Percentiles rank a stretch among this genome's conserved stretches.
These are phyloP conservation scores for Arthromyces matolae DNA, from an alignment of 768 basidiomycete genomes.

Conservation along the genomic window DNA sequence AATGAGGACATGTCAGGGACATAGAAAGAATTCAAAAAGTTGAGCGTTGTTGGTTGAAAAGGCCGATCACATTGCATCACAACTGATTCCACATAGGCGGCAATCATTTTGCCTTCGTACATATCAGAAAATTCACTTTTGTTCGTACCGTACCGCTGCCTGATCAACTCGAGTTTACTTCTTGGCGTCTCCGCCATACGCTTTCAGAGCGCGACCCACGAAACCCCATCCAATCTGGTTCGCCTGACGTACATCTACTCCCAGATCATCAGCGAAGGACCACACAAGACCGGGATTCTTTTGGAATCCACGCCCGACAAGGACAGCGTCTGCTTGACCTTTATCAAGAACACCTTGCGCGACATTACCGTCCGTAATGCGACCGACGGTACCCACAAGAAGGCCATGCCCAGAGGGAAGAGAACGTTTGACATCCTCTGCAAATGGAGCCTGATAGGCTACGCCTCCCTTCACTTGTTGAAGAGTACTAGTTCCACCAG, in stretches of 20 bases:
- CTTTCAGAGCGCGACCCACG: no score
- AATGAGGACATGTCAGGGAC: no score
- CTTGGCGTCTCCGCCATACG: no score
- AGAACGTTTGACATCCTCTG: constrained; percentile 46
- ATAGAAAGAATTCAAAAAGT: no score
- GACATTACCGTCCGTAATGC: constrained; percentile 49
- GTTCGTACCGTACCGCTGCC: no score
- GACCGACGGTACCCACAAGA: constrained; percentile 48
- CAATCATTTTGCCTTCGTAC: no score
- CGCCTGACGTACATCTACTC: constrained; percentile 42
- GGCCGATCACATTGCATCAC: no score
- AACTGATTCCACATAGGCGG: no score
- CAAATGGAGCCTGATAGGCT: constrained; percentile 54
- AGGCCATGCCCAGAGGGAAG: constrained; percentile 33
- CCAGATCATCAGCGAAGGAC: constrained; percentile 55
- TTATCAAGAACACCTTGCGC: constrained; percentile 57
- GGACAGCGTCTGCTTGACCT: constrained; percentile 56
- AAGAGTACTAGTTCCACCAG: constrained; percentile 51
- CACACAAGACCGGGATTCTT: constrained; percentile 54
- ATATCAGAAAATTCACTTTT: no score
- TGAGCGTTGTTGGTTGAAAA: no score
- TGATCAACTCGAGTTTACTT: no score
- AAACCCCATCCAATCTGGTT: constrained; percentile 58
- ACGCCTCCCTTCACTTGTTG: constrained; percentile 36
- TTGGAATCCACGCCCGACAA: constrained; percentile 53